Conservation (phyloP, 148 eudicot genomes). For the Pharnaceum exiguum region DNA sequence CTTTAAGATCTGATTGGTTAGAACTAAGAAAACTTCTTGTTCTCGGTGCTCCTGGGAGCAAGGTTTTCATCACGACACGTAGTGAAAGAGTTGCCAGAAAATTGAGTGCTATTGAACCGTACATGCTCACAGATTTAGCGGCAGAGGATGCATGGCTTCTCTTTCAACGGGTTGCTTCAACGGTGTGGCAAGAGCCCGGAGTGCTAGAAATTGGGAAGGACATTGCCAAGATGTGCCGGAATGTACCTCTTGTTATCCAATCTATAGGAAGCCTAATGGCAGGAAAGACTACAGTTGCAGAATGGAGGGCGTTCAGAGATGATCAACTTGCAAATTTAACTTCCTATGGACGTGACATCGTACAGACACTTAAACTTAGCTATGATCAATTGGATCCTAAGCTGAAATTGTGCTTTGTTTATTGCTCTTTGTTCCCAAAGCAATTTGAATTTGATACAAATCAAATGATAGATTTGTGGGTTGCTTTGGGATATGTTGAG, state of each 20-base stretch:
- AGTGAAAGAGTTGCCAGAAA: constrained; percentile 3
- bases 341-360: background rate
- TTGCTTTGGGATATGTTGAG: constrained; percentile 9
- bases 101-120: constrained; percentile 6
- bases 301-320: background rate
- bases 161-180: background rate
- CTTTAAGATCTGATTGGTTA: background rate
- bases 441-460: background rate
- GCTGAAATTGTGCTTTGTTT: background rate
- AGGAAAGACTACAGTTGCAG: background rate
- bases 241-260: background rate
- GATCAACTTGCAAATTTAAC: background rate
- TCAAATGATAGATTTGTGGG: constrained; percentile 8
- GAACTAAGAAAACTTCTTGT: background rate
- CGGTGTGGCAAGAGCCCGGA: background rate
- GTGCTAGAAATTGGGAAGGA: background rate
- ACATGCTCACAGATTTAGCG: background rate
- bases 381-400: background rate
- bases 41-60: background rate
- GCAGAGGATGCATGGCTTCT: background rate
- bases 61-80: constrained; percentile 6
- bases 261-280: background rate
- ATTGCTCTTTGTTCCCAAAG: constrained; percentile 4
- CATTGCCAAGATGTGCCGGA: background rate
- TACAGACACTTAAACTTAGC: background rate